phyloP scores from a whole-genome alignment of 2,329 filamentous ascomycete species.

The Hawksworthiomyces lignivorus region DNA sequence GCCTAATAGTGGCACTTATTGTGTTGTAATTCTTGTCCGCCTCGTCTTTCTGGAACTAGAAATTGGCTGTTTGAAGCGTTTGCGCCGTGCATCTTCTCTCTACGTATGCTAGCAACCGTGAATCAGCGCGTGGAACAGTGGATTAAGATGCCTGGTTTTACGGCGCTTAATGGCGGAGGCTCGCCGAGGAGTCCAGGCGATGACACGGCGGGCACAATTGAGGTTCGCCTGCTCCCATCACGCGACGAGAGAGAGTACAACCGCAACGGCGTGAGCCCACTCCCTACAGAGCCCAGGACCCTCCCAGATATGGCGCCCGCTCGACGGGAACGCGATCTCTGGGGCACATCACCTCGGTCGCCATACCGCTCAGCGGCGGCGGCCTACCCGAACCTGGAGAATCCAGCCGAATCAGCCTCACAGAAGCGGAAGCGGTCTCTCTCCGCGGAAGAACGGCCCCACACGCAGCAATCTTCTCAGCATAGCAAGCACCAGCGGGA shows the following conservation, averaged over 20 bases:
- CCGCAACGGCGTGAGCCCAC: constrained; percentile 7
- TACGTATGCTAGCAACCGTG: constrained; percentile 10
- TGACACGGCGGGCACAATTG: constrained; percentile 9
- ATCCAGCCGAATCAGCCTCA: constrained; percentile 36
- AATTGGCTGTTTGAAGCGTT: no score
- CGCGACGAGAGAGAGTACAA: constrained; percentile 25
- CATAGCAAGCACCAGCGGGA: constrained; percentile 12
- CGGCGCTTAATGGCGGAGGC: constrained; percentile 37
- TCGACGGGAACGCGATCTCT: constrained; percentile 31
- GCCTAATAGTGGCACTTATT: no score
- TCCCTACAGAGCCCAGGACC: constrained; percentile 18
- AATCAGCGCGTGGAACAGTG: constrained; percentile 13
- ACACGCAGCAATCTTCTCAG: constrained; percentile 27
- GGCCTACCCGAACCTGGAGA: constrained; percentile 37
- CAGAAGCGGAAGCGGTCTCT: constrained; percentile 65
- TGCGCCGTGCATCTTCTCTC: no score
- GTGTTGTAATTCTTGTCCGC: background rate
- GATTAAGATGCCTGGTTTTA: constrained; percentile 42
- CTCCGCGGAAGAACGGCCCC: constrained; percentile 44
- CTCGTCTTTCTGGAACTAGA: background rate
- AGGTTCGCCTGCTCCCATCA: constrained; percentile 20
- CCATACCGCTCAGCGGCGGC: constrained; percentile 28
- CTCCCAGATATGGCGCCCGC: constrained; percentile 19
- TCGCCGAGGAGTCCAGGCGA: constrained; percentile 30
- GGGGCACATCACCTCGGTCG: constrained; percentile 34